Percentiles rank a stretch among this genome's conserved stretches.
Conservation (phyloP, 306 rosid species). For the Ochetophila trinervis region DNA sequence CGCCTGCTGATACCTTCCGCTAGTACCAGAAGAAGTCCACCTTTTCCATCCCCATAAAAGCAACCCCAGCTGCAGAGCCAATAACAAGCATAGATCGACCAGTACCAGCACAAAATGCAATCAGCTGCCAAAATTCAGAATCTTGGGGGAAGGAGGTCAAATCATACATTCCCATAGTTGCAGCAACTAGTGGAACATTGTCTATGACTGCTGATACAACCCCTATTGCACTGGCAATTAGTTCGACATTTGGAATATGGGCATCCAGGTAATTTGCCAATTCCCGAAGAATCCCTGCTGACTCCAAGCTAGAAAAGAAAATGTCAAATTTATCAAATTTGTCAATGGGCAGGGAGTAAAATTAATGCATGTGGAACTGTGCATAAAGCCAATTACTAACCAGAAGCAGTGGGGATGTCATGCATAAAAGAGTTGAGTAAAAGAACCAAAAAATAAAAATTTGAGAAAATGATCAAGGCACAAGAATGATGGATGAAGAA, state of each 20-base stretch:
- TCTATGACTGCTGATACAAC: constrained; percentile 81
- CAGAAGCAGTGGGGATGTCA: too few species aligned
- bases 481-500: too few species aligned
- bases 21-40: constrained; percentile 95
- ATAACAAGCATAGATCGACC: constrained; percentile 92
- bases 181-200: constrained; percentile 91
- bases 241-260: constrained; percentile 58
- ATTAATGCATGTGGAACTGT: too few species aligned
- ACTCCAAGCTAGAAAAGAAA: constrained; percentile 68
- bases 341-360: constrained; percentile 13
- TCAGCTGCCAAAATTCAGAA: constrained; percentile 90
- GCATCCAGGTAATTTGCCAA: constrained; percentile 82
- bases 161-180: constrained; percentile 87
- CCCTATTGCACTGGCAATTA: constrained; percentile 78
- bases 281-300: constrained; percentile 86
- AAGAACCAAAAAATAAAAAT: too few species aligned
- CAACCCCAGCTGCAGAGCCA: constrained; percentile 96
- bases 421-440: too few species aligned
- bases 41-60: constrained; percentile 99
- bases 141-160: constrained; percentile 74
- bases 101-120: constrained; percentile 87
- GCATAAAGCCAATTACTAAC: neutral
- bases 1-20: constrained; percentile 51
- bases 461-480: too few species aligned
- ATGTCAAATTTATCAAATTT: constrained; percentile 12